Conservation (phyloP, 352 stramenopile genomes). For the Aphanomyces astaci region DNA sequence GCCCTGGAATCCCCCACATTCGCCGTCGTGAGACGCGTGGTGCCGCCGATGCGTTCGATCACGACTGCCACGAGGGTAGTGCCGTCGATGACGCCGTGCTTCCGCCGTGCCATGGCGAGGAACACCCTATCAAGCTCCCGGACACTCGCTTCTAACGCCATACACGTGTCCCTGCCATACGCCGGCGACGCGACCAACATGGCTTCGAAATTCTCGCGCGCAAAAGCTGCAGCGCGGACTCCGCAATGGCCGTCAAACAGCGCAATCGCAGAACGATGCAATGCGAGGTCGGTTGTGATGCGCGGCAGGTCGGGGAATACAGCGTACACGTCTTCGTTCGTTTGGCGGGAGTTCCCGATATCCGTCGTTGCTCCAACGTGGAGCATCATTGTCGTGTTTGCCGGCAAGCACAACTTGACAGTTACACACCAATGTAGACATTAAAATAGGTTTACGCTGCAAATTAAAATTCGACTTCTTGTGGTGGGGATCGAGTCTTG, state of each 20-base stretch:
- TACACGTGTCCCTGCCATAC: conserved; percentile 4
- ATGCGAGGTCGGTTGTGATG: not conserved
- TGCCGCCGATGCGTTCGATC: not conserved
- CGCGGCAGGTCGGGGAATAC: not conserved
- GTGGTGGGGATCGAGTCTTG: not conserved
- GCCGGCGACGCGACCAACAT: not conserved
- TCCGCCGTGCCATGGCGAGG: not conserved
- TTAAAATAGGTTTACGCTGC: not conserved
- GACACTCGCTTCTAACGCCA: not conserved
- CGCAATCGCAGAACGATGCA: not conserved
- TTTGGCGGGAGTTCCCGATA: conserved; percentile 9
- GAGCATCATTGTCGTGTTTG: not conserved
- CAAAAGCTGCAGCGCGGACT: conserved; percentile 1
- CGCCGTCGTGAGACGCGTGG: not conserved
- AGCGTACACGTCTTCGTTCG: conserved; percentile 8
- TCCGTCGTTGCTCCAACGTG: not conserved
- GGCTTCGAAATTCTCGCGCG: not conserved
- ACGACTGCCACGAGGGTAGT: conserved; percentile 1
- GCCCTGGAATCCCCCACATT: conserved; percentile 20
- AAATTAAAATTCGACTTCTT: conserved; percentile 16
- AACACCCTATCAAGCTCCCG: not conserved
- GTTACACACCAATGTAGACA: not conserved
- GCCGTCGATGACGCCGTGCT: not conserved
- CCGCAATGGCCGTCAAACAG: conserved; percentile 22
- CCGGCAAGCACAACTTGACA: not conserved